phyloP scores from a whole-genome alignment of 805 yeast species.

The Candida sanyiensis region DNA sequence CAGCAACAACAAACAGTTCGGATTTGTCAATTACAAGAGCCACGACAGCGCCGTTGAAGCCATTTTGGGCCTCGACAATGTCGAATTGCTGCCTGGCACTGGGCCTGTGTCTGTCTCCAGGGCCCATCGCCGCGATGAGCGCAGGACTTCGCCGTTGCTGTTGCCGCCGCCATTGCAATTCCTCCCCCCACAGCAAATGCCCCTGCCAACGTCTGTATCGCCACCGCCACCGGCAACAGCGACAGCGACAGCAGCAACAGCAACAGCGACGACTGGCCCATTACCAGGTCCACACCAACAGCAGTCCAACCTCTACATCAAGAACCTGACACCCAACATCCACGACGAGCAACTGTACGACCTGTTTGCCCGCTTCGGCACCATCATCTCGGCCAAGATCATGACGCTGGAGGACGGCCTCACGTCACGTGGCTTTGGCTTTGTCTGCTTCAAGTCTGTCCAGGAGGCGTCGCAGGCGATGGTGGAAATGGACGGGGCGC shows the following conservation, averaged over 20 bases:
- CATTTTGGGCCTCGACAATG: constrained; percentile 41
- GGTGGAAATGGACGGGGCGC: constrained; percentile 55
- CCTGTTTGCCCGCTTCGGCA: constrained; percentile 42
- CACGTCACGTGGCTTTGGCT: constrained; percentile 68
- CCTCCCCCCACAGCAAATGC: constrained; percentile 1
- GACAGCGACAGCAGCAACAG: background rate
- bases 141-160: constrained; percentile 3
- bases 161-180: constrained; percentile 5
- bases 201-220: too few species aligned
- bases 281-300: constrained; percentile 45
- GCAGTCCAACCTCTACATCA: constrained; percentile 66
- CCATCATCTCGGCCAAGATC: constrained; percentile 44
- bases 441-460: constrained; percentile 61
- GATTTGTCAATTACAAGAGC: constrained; percentile 43
- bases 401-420: constrained; percentile 34
- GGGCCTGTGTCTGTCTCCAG: constrained; percentile 33
- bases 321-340: constrained; percentile 46
- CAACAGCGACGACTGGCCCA: constrained; percentile 20
- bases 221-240: background rate
- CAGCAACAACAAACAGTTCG: constrained; percentile 29
- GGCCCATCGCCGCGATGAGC: constrained; percentile 39
- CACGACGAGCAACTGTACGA: constrained; percentile 43
- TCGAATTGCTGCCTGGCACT: constrained; percentile 30
- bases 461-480: constrained; percentile 62
- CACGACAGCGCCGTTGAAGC: constrained; percentile 45